Evolutionary conservation across 148 eudicot genomes (phyloP), one percentile per base, ranked within the genome.

Genomic region (Rhododendron mucronatum): DNA sequence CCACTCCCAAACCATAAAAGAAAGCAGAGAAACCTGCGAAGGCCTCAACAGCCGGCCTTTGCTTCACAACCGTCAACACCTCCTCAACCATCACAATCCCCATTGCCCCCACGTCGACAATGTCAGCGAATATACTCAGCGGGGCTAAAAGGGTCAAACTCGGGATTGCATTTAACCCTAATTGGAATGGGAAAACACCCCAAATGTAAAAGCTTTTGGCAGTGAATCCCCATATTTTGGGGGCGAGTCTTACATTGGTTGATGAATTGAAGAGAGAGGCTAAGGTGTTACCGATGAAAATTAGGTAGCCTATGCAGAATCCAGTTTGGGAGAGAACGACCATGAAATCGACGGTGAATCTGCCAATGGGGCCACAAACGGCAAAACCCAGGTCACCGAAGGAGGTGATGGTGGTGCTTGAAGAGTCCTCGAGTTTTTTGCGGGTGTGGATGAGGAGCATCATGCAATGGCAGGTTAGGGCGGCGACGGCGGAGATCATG

Each of bases 111-210:
- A 93, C 80, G 81, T 93, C 94, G 3, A 93, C 93, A 39, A 91
- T 63, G 88, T 93, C 94, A 48, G 95, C 95, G 69, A 93, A 93
- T 4, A 93, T 93, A 82, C 95, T 93, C 82, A 93, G 84, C 41
- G 95, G 94, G 47, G 95, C 95, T 48, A 93, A 88, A 90, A 91
- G 94, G 77, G 95, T 93, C 87, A 93, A 87, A 7, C 91, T 90
- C 16, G 95, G 94, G 26, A 93, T 90, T 59, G 95, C 88, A 86
- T 93, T 93, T 53, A 93, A 67, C 59, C 94, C 95, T 83, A 93
- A 90, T 80, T 93, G 95, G 47, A 93, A 91, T 7, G 95, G 95
- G 28, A 93, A 89, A 74, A 92, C 90, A 14, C 88, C 90, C 93
- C 93, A 91, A 37, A 93, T 79, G 41, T 89, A 93, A 89, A 90